phyloP scores from a whole-genome alignment of 208 protist species.

The Trypanosoma rangeli region DNA sequence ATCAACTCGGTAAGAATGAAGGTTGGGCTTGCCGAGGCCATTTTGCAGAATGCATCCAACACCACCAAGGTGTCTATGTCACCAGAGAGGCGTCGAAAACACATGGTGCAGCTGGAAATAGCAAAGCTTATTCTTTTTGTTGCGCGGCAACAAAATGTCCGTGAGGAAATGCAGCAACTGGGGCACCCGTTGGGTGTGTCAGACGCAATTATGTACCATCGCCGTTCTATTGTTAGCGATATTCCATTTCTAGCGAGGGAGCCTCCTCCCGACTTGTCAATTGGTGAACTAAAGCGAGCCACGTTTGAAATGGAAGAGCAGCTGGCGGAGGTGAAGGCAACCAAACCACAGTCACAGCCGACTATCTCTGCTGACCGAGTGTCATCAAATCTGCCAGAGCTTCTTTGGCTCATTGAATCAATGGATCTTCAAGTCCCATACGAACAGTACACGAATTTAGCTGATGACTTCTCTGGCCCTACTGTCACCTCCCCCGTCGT shows the following conservation, averaged over 20 bases:
- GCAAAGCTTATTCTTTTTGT: constrained; percentile 74
- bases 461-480: background rate
- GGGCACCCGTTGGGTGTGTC: constrained; percentile 18
- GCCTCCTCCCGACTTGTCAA: constrained; percentile 16
- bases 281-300: constrained; percentile 14
- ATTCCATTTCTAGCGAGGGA: constrained; percentile 1
- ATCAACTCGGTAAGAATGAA: constrained; percentile 10
- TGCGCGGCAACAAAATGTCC: constrained; percentile 69
- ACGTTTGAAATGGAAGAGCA: constrained; percentile 10
- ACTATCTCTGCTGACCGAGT: constrained; percentile 2
- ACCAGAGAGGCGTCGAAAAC: constrained; percentile 34
- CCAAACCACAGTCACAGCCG: background rate
- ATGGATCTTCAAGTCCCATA: constrained; percentile 2
- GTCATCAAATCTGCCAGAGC: constrained; percentile 21
- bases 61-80: background rate
- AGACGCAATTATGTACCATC: constrained; percentile 15
- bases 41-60: constrained; percentile 8
- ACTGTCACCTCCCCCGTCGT: background rate
- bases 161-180: constrained; percentile 35
- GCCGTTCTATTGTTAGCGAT: background rate
- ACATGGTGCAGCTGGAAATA: constrained; percentile 63
- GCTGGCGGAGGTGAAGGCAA: constrained; percentile 6
- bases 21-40: constrained; percentile 11
- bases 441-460: constrained; percentile 2
- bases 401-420: constrained; percentile 34